Evolutionary conservation across 768 basidiomycete species (phyloP).

Genomic region (Megacollybia marginata): DNA sequence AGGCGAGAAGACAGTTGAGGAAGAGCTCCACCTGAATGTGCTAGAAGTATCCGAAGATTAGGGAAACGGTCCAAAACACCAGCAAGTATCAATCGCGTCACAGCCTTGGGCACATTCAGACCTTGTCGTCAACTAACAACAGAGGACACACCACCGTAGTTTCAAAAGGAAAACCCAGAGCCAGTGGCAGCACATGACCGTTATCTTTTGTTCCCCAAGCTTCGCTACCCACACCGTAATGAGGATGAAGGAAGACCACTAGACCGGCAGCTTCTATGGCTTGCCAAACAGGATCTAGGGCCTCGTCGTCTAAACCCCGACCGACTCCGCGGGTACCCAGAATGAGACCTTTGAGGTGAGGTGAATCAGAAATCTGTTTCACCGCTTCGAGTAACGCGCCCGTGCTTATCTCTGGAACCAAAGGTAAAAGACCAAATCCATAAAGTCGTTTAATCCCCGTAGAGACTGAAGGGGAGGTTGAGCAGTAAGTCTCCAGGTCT

Average conservation of each 20-base stretch:
- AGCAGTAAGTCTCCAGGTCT: conserved; percentile 76
- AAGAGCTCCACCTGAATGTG: conserved; percentile 83
- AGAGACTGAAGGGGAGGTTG: conserved; percentile 45
- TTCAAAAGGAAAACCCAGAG: conserved; percentile 86
- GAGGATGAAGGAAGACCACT: conserved; percentile 80
- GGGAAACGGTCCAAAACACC: conserved; percentile 80
- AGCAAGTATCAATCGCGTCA: conserved; percentile 73
- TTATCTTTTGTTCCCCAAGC: conserved; percentile 74
- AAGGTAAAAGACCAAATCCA: conserved; percentile 79
- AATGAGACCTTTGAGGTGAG: conserved; percentile 70
- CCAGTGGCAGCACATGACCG: conserved; percentile 83
- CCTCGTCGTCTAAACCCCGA: conserved; percentile 72
- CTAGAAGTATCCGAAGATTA: conserved; percentile 66
- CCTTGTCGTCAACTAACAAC: background rate
- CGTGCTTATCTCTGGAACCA: conserved; percentile 59
- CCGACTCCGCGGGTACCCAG: conserved; percentile 79
- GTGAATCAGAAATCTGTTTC: conserved; percentile 53
- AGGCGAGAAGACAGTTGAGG: conserved; percentile 80
- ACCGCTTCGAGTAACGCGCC: conserved; percentile 56
- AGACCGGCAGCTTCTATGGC: conserved; percentile 63
- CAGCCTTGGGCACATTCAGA: conserved; percentile 33
- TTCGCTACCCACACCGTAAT: conserved; percentile 72
- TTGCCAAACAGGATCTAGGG: conserved; percentile 76
- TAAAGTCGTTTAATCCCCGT: conserved; percentile 57
- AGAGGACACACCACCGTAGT: conserved; percentile 64